Percentiles rank a stretch among this genome's conserved stretches.
These are phyloP conservation scores for Monosporascus ibericus DNA, from an alignment of 2,329 filamentous ascomycete genomes.

Conservation along the genomic window DNA sequence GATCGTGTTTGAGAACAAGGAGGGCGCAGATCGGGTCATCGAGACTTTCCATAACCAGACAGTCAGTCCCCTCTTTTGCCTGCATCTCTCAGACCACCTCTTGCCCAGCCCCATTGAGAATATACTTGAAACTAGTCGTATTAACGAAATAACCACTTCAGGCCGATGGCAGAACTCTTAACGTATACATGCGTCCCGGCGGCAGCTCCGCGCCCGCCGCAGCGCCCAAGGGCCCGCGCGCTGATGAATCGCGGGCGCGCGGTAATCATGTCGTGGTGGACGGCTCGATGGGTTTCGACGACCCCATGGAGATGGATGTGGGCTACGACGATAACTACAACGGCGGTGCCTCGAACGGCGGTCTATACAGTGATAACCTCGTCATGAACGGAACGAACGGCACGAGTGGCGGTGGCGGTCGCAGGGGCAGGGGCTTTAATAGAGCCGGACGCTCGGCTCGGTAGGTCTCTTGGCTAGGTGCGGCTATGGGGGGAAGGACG, in stretches of 20 bases:
- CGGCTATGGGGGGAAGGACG: too few species aligned
- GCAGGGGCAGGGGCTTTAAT: conserved; percentile 16
- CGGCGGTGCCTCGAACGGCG: conserved; percentile 16
- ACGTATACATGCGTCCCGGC: conserved; percentile 64
- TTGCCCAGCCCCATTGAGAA: too few species aligned
- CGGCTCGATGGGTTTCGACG: conserved; percentile 48
- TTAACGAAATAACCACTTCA: conserved; percentile 18
- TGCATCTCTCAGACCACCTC: neutral
- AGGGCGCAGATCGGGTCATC: conserved; percentile 69
- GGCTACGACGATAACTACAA: conserved; percentile 6
- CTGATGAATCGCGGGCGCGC: conserved; percentile 21
- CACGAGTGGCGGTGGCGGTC: conserved; percentile 8
- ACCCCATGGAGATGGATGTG: conserved; percentile 35
- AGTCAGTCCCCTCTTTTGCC: conserved; percentile 37
- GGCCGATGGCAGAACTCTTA: conserved; percentile 70
- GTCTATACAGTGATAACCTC: conserved; percentile 48
- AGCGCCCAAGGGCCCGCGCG: conserved; percentile 25
- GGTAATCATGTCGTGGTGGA: conserved; percentile 41
- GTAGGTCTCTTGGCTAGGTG: conserved; percentile 10
- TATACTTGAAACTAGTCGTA: too few species aligned
- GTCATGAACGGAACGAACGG: conserved; percentile 19
- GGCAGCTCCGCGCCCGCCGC: conserved; percentile 24
- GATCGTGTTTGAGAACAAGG: conserved; percentile 65
- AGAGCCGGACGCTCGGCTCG: conserved; percentile 5
- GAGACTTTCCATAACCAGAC: conserved; percentile 73